Conservation (phyloP, 306 rosid genomes). For the Sicyos baderoa region DNA sequence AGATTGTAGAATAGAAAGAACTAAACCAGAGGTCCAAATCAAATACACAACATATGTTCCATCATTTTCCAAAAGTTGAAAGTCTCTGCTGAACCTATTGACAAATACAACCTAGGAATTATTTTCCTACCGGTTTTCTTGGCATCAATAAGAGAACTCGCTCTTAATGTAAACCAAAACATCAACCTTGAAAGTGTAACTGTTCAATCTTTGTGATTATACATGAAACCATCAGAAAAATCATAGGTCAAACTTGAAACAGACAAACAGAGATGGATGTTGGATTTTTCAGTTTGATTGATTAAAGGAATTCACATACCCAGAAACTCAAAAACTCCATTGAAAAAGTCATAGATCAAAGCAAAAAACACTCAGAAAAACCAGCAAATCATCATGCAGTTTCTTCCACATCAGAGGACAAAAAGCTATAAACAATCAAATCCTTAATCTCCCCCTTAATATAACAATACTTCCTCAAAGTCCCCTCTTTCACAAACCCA, state of each 20-base stretch:
- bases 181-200: not conserved
- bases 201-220: too few species aligned
- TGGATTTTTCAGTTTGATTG: too few species aligned
- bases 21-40: not conserved
- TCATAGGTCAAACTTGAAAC: not conserved
- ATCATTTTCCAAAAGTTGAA: too few species aligned
- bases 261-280: not conserved
- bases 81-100: not conserved
- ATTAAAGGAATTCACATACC: too few species aligned
- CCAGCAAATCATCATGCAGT: not conserved
- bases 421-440: slow-evolving; percentile 31
- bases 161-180: not conserved
- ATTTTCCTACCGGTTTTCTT: too few species aligned
- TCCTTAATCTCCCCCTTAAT: slow-evolving; percentile 36
- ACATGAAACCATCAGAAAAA: not conserved
- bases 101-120: too few species aligned
- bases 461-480: slow-evolving; percentile 38
- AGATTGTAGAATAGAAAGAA: not conserved
- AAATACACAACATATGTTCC: not conserved
- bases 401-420: slow-evolving; percentile 25
- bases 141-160: not conserved
- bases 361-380: not conserved
- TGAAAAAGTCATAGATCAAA: too few species aligned
- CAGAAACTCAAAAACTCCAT: too few species aligned
- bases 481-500: slow-evolving; percentile 55